Evolutionary conservation across 345 rosid genomes (phyloP).

Genomic region (Boechera retrofracta): DNA sequence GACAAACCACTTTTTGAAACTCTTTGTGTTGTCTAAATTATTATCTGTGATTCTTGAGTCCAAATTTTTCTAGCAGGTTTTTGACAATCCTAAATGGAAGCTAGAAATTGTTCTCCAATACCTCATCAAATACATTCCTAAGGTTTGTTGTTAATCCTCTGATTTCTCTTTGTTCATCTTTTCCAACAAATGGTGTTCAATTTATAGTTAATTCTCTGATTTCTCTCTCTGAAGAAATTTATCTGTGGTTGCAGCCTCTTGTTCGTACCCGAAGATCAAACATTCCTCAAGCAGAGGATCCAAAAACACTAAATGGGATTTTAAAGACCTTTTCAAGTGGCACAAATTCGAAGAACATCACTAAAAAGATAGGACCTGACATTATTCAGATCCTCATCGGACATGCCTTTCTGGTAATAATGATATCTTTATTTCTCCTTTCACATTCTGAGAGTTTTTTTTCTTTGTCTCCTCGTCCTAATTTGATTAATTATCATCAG

Average conservation of each 20-base stretch:
- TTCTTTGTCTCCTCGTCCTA: neutral
- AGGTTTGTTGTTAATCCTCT: conserved; percentile 47
- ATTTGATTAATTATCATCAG: conserved; percentile 47
- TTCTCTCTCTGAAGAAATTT: neutral
- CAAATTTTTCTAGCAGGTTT: conserved; percentile 53
- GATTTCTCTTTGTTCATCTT: conserved; percentile 3
- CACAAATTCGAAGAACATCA: conserved; percentile 51
- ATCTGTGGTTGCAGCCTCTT: conserved; percentile 53
- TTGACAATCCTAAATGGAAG: conserved; percentile 82
- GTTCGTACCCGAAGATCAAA: conserved; percentile 72
- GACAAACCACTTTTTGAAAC: conserved; percentile 5
- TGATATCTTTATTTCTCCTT: conserved; percentile 24
- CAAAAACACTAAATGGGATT: conserved; percentile 54
- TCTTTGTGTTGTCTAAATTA: conserved; percentile 5
- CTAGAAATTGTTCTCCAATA: conserved; percentile 72
- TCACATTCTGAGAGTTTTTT: neutral
- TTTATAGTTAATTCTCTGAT: conserved; percentile 9
- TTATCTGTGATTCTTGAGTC: conserved; percentile 19
- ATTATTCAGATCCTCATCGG: conserved; percentile 75
- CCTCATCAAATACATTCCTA: conserved; percentile 63
- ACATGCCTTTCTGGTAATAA: conserved; percentile 76
- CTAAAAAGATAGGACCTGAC: conserved; percentile 60
- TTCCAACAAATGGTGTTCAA: neutral
- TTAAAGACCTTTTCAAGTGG: conserved; percentile 60
- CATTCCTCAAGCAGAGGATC: conserved; percentile 46